phyloP scores from a whole-genome alignment of 208 protist species.

The Trypanosomatidae sp. region DNA sequence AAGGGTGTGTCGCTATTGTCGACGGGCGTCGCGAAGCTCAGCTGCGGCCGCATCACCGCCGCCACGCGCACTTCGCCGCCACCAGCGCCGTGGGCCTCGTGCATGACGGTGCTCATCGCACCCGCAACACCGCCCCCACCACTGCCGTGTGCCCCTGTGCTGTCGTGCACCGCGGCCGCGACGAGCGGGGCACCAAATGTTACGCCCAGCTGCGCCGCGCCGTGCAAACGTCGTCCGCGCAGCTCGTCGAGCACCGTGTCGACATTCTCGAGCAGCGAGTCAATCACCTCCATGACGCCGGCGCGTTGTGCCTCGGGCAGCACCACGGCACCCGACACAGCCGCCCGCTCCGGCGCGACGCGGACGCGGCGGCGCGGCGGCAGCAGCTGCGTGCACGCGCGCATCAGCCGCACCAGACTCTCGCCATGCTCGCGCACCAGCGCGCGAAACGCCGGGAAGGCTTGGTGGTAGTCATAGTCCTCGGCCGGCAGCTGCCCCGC shows the following conservation, averaged over 20 bases:
- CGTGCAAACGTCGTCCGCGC: constrained; percentile 37
- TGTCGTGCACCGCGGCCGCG: no score
- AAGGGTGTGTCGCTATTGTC: constrained; percentile 66
- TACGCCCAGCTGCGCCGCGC: constrained; percentile 60
- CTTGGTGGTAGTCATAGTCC: constrained; percentile 77
- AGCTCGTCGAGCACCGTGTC: constrained; percentile 71
- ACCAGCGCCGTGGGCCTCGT: no score
- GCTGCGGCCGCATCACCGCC: constrained; percentile 49
- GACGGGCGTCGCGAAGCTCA: constrained; percentile 56
- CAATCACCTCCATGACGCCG: constrained; percentile 69
- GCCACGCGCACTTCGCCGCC: constrained; percentile 9
- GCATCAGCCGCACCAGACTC: constrained; percentile 47
- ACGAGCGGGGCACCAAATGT: constrained; percentile 60
- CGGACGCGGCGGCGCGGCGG: constrained; percentile 43
- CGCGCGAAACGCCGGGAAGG: constrained; percentile 62
- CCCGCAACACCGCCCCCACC: background rate
- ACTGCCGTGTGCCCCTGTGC: constrained; percentile 1
- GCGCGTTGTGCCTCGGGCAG: constrained; percentile 36
- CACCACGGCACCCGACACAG: constrained; percentile 5
- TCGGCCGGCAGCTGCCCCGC: constrained; percentile 34
- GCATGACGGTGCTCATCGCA: background rate
- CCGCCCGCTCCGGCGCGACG: constrained; percentile 5
- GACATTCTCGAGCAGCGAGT: constrained; percentile 76
- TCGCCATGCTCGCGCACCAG: constrained; percentile 41
- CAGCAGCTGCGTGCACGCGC: constrained; percentile 40